Percentiles rank a stretch among this genome's conserved stretches.
Conservation (phyloP, 495 filamentous ascomycete genomes). For the Stereocaulon alpinum region DNA sequence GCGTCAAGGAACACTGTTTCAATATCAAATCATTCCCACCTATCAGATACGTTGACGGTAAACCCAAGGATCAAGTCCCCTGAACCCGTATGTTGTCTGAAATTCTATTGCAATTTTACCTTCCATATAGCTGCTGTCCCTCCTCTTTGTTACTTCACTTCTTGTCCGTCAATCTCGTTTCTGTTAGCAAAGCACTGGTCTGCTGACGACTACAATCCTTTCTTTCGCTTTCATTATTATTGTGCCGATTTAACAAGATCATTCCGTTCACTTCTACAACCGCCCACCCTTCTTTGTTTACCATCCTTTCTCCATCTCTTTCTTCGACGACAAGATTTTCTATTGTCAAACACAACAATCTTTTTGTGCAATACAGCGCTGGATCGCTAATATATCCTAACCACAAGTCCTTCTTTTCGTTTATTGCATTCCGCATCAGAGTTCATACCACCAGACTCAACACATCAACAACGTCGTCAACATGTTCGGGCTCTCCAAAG, state of each 20-base stretch:
- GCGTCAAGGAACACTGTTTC: background rate
- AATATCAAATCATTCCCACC: background rate
- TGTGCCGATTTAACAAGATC: background rate
- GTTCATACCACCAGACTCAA: background rate
- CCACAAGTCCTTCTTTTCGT: constrained; percentile 14
- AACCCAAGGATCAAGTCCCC: background rate
- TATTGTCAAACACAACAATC: constrained; percentile 1
- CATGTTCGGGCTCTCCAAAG: constrained; percentile 20
- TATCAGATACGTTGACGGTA: constrained; percentile 1
- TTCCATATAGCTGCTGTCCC: background rate
- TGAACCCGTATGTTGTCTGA: constrained; percentile 11
- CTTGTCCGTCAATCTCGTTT: background rate
- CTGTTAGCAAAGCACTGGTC: background rate
- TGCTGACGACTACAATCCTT: background rate
- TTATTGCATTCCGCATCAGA: background rate
- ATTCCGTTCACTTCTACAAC: background rate
- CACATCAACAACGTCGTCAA: constrained; percentile 15
- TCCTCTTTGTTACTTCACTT: constrained; percentile 1
- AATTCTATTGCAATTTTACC: background rate
- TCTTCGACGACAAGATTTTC: constrained; percentile 4
- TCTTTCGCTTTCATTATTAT: background rate
- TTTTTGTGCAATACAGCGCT: constrained; percentile 14
- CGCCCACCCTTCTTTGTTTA: constrained; percentile 7
- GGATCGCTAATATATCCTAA: constrained; percentile 21
- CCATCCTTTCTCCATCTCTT: constrained; percentile 6